Evolutionary conservation across 2,329 filamentous ascomycete species (phyloP).

Genomic region (Diaporthe nobilis): DNA sequence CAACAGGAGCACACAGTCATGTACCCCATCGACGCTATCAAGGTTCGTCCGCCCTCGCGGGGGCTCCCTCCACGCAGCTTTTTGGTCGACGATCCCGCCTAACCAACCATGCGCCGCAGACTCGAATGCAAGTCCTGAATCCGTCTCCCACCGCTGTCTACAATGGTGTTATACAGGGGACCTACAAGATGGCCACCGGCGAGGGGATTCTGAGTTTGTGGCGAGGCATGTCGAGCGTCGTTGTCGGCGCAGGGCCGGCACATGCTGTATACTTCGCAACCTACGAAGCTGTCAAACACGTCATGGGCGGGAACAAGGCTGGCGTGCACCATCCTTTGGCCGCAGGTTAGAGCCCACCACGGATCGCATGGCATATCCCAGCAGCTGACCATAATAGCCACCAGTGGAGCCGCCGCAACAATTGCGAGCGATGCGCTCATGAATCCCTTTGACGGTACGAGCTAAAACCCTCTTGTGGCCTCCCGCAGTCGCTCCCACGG

Average conservation of each 20-base stretch:
- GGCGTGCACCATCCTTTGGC: slow-evolving; percentile 93
- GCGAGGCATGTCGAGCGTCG: slow-evolving; percentile 96
- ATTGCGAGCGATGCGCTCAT: slow-evolving; percentile 98
- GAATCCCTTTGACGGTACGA: slow-evolving; percentile 97
- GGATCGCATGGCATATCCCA: background rate
- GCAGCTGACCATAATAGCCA: slow-evolving; percentile 67
- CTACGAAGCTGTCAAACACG: slow-evolving; percentile 96
- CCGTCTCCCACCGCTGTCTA: slow-evolving; percentile 86
- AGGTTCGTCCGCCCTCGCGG: slow-evolving; percentile 70
- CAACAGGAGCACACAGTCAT: slow-evolving; percentile 95
- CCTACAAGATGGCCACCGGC: slow-evolving; percentile 89
- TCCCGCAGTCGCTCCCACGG: background rate
- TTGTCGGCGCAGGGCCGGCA: slow-evolving; percentile 96
- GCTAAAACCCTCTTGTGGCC: background rate
- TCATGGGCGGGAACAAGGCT: slow-evolving; percentile 91
- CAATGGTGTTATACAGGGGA: slow-evolving; percentile 91
- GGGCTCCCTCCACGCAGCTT: slow-evolving; percentile 42
- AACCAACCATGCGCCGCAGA: slow-evolving; percentile 67
- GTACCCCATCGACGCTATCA: slow-evolving; percentile 98
- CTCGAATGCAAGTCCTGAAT: slow-evolving; percentile 96
- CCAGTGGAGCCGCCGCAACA: slow-evolving; percentile 93
- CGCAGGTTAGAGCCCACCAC: slow-evolving; percentile 74
- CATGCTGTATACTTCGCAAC: slow-evolving; percentile 99
- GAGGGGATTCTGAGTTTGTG: slow-evolving; percentile 94
- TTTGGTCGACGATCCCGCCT: slow-evolving; percentile 15